Percentiles rank a stretch among this genome's conserved stretches.
These are phyloP conservation scores for Gentiana macrophylla DNA, from an alignment of 257 asterid genomes.

Conservation along the genomic window DNA sequence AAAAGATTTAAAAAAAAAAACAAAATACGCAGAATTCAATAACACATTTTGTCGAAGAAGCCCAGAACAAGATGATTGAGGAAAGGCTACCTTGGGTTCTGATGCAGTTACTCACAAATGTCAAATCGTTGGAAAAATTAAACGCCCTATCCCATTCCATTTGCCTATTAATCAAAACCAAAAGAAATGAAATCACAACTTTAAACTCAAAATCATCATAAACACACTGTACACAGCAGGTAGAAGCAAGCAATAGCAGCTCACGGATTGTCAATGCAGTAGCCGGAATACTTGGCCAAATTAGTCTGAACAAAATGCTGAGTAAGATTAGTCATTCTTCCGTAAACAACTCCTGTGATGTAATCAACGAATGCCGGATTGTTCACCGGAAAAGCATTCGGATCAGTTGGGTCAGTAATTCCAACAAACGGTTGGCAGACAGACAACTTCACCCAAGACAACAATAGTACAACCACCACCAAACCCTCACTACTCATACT, in stretches of 20 bases:
- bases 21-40: background rate
- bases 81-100: conserved; percentile 34
- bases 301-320: conserved; percentile 27
- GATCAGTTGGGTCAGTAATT: background rate
- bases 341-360: conserved; percentile 28
- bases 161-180: conserved; percentile 25
- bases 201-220: background rate
- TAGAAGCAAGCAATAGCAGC: background rate
- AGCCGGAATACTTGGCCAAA: conserved; percentile 42
- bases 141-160: conserved; percentile 68
- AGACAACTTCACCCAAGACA: conserved; percentile 24
- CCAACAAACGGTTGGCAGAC: conserved; percentile 30
- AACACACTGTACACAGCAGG: background rate
- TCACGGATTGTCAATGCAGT: conserved; percentile 58
- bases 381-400: conserved; percentile 9
- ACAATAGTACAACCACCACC: conserved; percentile 10
- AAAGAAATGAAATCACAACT: conserved; percentile 3
- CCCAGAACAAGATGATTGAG: background rate
- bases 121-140: conserved; percentile 46
- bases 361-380: conserved; percentile 20
- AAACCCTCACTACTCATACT: conserved; percentile 2
- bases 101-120: conserved; percentile 57
- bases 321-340: conserved; percentile 44
- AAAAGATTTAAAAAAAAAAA: background rate
- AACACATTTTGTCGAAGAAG: background rate